phyloP scores from a whole-genome alignment of 352 stramenopile species.

The Stramenopiles sp. region DNA sequence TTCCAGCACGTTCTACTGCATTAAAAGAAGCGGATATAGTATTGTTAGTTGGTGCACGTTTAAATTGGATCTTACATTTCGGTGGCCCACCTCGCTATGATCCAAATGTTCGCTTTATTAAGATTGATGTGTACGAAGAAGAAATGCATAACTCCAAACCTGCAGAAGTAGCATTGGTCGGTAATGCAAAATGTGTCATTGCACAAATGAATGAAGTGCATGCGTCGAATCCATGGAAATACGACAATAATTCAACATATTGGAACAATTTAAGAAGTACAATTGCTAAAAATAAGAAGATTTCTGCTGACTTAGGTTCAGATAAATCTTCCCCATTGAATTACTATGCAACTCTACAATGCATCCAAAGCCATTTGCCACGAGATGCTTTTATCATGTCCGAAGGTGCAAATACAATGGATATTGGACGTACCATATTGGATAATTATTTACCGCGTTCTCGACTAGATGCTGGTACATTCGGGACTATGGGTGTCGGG shows the following conservation, averaged over 20 bases:
- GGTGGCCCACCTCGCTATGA: conserved; percentile 10
- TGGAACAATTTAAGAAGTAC: background rate
- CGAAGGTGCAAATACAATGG: conserved; percentile 17
- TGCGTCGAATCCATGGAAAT: background rate
- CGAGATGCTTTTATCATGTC: conserved; percentile 15
- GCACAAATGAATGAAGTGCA: background rate
- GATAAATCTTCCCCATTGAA: conserved; percentile 9
- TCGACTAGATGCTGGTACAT: conserved; percentile 17
- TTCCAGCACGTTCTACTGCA: conserved; percentile 11
- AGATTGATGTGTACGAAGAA: conserved; percentile 15
- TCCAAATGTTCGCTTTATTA: conserved; percentile 17
- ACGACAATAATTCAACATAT: background rate
- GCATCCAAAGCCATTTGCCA: conserved; percentile 13
- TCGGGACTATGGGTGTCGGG: conserved; percentile 18
- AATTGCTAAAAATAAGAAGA: background rate
- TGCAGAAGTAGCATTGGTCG: background rate
- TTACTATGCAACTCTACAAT: conserved; percentile 13
- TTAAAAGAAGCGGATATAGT: conserved; percentile 17
- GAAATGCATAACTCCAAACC: background rate
- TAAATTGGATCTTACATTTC: conserved; percentile 21
- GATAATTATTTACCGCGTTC: conserved; percentile 14
- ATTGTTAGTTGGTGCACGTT: conserved; percentile 10
- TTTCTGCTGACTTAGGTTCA: background rate
- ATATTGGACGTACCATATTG: conserved; percentile 17
- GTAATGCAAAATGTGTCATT: background rate